These are phyloP conservation scores for Cryptococcus sp. DNA, from an alignment of 1,284 basidiomycete genomes.

Conservation along the genomic window DNA sequence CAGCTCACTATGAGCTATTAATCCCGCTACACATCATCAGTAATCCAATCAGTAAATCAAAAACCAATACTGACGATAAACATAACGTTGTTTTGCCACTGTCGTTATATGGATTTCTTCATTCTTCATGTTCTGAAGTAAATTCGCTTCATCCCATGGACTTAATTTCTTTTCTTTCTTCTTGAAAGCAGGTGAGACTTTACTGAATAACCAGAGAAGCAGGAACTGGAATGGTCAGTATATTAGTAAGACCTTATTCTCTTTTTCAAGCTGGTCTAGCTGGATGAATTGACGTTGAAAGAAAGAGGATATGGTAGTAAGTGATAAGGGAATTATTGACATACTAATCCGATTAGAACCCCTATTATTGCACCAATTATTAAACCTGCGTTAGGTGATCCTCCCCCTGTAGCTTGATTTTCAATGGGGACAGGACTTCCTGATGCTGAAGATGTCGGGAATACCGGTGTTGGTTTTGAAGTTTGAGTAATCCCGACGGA, in stretches of 20 bases:
- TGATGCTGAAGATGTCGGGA: neutral
- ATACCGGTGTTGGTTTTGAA: too few relatives aligned
- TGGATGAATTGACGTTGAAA: neutral
- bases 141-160: constrained; percentile 34
- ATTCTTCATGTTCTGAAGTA: constrained; percentile 34
- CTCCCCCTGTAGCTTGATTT: constrained; percentile 1
- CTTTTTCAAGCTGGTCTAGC: neutral
- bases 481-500: too few relatives aligned
- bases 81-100: constrained; percentile 35
- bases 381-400: constrained; percentile 17
- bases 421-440: neutral
- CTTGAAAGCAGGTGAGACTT: constrained; percentile 2
- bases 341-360: constrained; percentile 23
- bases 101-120: constrained; percentile 34
- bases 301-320: neutral
- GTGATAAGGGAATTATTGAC: constrained; percentile 1
- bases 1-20: constrained; percentile 30
- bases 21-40: constrained; percentile 20
- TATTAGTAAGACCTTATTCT: neutral
- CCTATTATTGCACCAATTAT: constrained; percentile 30
- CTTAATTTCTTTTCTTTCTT: constrained; percentile 17
- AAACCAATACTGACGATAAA: constrained; percentile 28
- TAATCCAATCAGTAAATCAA: neutral
- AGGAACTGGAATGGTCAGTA: constrained; percentile 10
- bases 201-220: constrained; percentile 18